phyloP scores from a whole-genome alignment of 768 basidiomycete species.

The Russula sp. region DNA sequence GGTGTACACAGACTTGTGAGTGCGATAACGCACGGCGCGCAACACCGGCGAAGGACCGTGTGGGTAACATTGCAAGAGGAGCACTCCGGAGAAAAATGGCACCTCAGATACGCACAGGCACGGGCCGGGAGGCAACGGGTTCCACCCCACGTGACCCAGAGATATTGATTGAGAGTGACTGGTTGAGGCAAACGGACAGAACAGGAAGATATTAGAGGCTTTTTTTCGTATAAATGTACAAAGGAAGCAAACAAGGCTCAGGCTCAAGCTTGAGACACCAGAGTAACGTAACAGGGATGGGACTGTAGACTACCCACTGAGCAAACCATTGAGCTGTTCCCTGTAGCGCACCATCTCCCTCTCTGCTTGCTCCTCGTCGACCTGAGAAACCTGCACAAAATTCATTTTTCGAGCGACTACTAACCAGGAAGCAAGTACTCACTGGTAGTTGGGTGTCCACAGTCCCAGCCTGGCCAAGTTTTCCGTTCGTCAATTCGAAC shows the following conservation, averaged over 20 bases:
- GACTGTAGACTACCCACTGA: constrained; percentile 45
- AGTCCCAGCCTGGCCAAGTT: constrained; percentile 78
- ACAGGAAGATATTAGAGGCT: not conserved
- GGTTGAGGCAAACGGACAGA: not conserved
- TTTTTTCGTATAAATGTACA: not conserved
- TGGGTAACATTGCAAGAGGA: constrained; percentile 45
- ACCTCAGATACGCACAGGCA: not conserved
- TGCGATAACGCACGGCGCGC: constrained; percentile 45
- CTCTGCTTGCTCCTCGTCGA: constrained; percentile 79
- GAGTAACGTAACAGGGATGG: not conserved
- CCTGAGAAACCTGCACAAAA: constrained; percentile 44
- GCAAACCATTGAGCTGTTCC: constrained; percentile 78
- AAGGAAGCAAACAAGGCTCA: not conserved
- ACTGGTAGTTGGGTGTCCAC: constrained; percentile 73
- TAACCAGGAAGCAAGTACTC: constrained; percentile 28
- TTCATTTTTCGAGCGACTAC: not conserved
- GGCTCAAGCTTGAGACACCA: not conserved
- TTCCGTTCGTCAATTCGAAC: constrained; percentile 92
- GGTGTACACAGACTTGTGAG: constrained; percentile 38
- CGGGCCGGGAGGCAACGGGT: constrained; percentile 6
- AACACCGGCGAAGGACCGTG: constrained; percentile 48
- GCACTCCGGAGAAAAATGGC: constrained; percentile 22
- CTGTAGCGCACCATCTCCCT: constrained; percentile 86
- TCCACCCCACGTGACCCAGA: not conserved
- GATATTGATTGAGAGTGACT: not conserved